Conservation (phyloP, 495 filamentous ascomycete species). For the Rusavskia elegans region DNA sequence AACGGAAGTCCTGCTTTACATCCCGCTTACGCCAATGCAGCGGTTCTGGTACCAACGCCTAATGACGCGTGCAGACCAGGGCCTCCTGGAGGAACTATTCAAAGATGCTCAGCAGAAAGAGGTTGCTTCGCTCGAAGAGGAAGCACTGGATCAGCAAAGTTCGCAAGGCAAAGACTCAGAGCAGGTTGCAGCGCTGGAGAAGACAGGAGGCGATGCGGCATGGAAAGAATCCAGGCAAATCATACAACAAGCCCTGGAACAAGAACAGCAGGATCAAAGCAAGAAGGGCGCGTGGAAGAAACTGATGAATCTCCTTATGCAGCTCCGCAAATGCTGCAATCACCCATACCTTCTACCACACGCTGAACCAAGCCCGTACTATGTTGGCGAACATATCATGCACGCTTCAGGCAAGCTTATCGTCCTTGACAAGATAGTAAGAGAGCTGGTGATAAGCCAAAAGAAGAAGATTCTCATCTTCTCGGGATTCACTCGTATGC, state of each 20-base stretch:
- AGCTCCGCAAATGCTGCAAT: conserved; percentile 46
- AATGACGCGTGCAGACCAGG: conserved; percentile 38
- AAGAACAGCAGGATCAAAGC: conserved; percentile 19
- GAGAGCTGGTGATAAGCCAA: conserved; percentile 36
- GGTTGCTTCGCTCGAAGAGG: conserved; percentile 18
- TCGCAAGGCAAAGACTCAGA: conserved; percentile 15
- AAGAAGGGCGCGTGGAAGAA: conserved; percentile 31
- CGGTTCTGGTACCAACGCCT: conserved; percentile 44
- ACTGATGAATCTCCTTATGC: conserved; percentile 49
- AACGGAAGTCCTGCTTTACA: conserved; percentile 41
- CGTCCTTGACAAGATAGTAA: conserved; percentile 43
- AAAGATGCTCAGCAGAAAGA: conserved; percentile 31
- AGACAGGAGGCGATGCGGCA: conserved; percentile 5
- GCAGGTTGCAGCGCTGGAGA: conserved; percentile 9
- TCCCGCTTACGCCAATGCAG: conserved; percentile 47
- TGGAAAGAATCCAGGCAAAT: conserved; percentile 33
- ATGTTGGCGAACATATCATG: conserved; percentile 35
- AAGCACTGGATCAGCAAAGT: conserved; percentile 7
- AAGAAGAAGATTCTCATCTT: conserved; percentile 50
- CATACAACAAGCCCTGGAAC: conserved; percentile 27
- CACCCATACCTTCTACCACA: conserved; percentile 43
- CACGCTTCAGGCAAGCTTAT: conserved; percentile 48
- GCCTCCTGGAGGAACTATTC: conserved; percentile 38
- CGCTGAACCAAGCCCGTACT: conserved; percentile 35
- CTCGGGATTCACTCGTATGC: conserved; percentile 41